phyloP scores from a whole-genome alignment of 2,329 filamentous ascomycete genomes.

The Mariannaea elegans region DNA sequence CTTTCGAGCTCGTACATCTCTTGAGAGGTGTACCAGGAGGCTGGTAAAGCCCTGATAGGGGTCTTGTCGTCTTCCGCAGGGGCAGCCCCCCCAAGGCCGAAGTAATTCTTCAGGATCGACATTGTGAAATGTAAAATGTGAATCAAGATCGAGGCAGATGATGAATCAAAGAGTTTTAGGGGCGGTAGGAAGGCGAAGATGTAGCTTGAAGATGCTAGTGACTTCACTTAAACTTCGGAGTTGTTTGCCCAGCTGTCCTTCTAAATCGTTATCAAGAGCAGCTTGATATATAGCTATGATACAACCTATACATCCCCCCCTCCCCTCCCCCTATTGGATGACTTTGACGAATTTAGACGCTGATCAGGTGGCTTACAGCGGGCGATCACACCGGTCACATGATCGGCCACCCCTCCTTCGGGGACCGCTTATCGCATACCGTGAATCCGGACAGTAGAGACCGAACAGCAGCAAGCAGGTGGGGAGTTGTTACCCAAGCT shows the following conservation, averaged over 20 bases:
- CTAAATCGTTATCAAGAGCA: constrained; percentile 16
- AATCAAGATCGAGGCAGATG: too few relatives aligned
- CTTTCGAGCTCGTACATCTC: constrained; percentile 66
- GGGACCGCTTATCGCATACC: background rate
- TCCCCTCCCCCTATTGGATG: background rate
- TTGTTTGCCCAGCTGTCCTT: background rate
- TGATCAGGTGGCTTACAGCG: constrained; percentile 4
- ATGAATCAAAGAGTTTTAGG: too few relatives aligned
- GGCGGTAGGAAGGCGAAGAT: constrained; percentile 1
- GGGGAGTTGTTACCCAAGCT: background rate
- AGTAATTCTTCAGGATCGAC: constrained; percentile 48
- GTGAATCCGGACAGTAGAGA: background rate
- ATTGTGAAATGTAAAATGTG: constrained; percentile 27
- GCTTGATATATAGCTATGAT: constrained; percentile 26
- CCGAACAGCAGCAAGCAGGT: background rate
- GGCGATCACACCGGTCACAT: constrained; percentile 12
- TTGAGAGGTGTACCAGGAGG: constrained; percentile 60
- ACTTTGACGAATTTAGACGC: background rate
- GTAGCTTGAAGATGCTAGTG: constrained; percentile 25
- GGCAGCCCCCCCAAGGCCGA: constrained; percentile 46
- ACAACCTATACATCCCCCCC: too few relatives aligned
- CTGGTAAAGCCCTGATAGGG: constrained; percentile 53
- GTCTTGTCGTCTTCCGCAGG: constrained; percentile 31
- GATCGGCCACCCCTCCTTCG: background rate
- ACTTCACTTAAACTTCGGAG: constrained; percentile 25